Evolutionary conservation across 768 basidiomycete genomes (phyloP).

Genomic region (Neoboletus magnificus): DNA sequence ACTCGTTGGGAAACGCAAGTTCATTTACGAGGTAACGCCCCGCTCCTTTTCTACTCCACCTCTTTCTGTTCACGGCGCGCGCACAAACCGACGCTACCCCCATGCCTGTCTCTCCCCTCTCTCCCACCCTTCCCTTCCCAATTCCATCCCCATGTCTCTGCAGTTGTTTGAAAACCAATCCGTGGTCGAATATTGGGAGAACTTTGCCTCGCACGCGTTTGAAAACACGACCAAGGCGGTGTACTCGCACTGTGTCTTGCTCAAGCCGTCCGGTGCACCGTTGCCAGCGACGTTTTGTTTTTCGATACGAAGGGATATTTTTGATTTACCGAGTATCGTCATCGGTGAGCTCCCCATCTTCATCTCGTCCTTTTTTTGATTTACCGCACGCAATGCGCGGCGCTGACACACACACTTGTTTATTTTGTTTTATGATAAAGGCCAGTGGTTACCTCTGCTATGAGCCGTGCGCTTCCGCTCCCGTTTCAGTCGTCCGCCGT

Average conservation of each 20-base stretch:
- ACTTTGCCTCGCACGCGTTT: constrained; percentile 94
- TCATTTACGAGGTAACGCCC: constrained; percentile 37
- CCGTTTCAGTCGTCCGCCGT: not conserved
- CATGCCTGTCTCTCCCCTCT: not conserved
- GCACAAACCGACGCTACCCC: constrained; percentile 5
- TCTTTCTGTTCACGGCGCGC: constrained; percentile 18
- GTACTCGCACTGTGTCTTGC: constrained; percentile 85
- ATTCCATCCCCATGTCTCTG: not conserved
- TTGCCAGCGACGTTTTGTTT: constrained; percentile 95
- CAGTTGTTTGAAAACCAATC: constrained; percentile 95
- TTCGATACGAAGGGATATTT: constrained; percentile 89
- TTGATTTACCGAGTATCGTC: constrained; percentile 85
- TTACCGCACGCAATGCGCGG: not conserved
- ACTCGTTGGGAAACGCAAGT: constrained; percentile 56
- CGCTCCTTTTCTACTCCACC: constrained; percentile 8
- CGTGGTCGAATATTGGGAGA: constrained; percentile 94
- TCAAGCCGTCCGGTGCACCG: constrained; percentile 80
- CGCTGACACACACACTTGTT: not conserved
- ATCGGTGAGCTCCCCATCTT: constrained; percentile 53
- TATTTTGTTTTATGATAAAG: constrained; percentile 34
- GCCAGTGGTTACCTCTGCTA: constrained; percentile 85
- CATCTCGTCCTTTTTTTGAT: not conserved
- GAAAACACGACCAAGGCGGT: constrained; percentile 96
- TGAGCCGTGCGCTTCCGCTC: constrained; percentile 30
- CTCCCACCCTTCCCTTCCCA: not conserved